Evolutionary conservation across 2,329 filamentous ascomycete species (phyloP).

Genomic region (Colletotrichum lindemuthianum): DNA sequence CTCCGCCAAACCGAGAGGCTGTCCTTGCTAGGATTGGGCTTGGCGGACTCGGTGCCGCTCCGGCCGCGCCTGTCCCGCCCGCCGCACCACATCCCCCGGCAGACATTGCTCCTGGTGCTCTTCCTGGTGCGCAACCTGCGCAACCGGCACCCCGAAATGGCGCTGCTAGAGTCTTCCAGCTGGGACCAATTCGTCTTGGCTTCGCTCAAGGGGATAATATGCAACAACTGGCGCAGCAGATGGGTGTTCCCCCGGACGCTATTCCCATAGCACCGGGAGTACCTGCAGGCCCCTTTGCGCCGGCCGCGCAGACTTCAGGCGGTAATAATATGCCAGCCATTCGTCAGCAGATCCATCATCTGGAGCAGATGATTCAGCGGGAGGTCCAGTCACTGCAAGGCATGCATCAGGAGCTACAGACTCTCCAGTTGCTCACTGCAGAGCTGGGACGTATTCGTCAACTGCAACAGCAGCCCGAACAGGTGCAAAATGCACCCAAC

Average conservation of each 20-base stretch:
- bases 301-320: conserved; percentile 34
- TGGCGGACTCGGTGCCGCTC: conserved; percentile 30
- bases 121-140: conserved; percentile 33
- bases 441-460: conserved; percentile 75
- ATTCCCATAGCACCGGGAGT: conserved; percentile 28
- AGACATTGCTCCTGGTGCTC: conserved; percentile 38
- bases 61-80: conserved; percentile 41
- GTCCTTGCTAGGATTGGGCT: conserved; percentile 46
- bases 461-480: conserved; percentile 51
- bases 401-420: conserved; percentile 73
- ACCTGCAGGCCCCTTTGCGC: conserved; percentile 35
- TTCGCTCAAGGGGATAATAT: conserved; percentile 79
- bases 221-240: conserved; percentile 72
- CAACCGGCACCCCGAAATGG: conserved; percentile 42
- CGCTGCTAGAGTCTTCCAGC: conserved; percentile 72
- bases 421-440: conserved; percentile 72
- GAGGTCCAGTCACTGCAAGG: conserved; percentile 72
- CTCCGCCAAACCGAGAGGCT: conserved; percentile 48
- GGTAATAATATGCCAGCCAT: conserved; percentile 56
- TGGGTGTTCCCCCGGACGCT: conserved; percentile 56
- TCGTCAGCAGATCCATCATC: conserved; percentile 68
- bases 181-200: conserved; percentile 79
- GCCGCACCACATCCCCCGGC: conserved; percentile 47
- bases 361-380: conserved; percentile 75
- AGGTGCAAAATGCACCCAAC: conserved; percentile 33